These are phyloP conservation scores for Sugiyamaella qingdaonensis DNA, from an alignment of 805 yeast genomes.

Conservation along the genomic window DNA sequence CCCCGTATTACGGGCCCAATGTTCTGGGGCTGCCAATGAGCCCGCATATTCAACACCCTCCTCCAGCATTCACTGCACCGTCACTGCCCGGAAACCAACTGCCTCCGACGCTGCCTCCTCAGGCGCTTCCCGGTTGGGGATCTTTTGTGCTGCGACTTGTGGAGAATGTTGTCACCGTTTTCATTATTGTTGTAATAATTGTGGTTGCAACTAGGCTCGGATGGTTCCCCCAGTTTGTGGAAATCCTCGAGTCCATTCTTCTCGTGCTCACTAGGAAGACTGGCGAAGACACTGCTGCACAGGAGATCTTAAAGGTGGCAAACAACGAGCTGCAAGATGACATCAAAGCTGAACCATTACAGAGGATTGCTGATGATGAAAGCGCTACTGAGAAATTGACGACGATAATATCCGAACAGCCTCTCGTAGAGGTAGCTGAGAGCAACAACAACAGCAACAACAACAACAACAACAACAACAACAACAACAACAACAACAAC, in stretches of 20 bases:
- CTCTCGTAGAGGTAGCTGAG: not conserved
- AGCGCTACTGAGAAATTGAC: not conserved
- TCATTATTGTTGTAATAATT: slow-evolving; percentile 27
- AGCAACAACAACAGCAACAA: not conserved
- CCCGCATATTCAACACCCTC: not conserved
- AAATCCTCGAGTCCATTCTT: slow-evolving; percentile 18
- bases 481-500: not conserved
- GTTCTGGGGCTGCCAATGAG: not conserved
- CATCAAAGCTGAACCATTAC: not conserved
- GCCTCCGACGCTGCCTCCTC: slow-evolving; percentile 11
- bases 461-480: not conserved
- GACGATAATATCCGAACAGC: not conserved
- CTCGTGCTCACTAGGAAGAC: slow-evolving; percentile 6
- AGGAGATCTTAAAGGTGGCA: not conserved
- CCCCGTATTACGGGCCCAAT: slow-evolving; percentile 8
- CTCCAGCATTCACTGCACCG: slow-evolving; percentile 6
- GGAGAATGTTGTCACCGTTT: slow-evolving; percentile 40
- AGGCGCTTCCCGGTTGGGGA: slow-evolving; percentile 16
- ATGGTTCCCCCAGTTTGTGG: slow-evolving; percentile 25
- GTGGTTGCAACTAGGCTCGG: slow-evolving; percentile 27
- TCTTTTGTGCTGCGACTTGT: slow-evolving; percentile 25
- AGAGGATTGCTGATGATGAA: not conserved
- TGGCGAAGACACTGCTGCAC: not conserved
- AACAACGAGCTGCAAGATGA: not conserved
- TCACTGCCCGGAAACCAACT: not conserved